A percentile compares a stretch with the other conserved stretches of the same genome.
Evolutionary conservation across 495 filamentous ascomycete genomes (phyloP).

Genomic region (Bacidia gigantensis): DNA sequence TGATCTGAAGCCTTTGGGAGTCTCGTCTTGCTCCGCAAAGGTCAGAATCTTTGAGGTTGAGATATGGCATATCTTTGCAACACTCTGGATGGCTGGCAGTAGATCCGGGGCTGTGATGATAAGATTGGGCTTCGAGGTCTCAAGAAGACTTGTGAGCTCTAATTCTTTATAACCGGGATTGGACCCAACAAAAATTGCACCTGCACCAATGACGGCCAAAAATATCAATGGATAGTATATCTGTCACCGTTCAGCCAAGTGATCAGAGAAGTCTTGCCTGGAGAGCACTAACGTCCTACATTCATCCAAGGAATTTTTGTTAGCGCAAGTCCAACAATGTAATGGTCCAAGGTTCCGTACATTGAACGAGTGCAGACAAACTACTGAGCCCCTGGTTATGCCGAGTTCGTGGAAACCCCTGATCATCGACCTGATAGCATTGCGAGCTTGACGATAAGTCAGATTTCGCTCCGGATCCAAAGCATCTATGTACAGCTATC

Average conservation of each 20-base stretch:
- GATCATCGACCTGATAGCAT: slow-evolving; percentile 31
- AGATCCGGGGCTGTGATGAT: slow-evolving; percentile 36
- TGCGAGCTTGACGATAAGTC: slow-evolving; percentile 35
- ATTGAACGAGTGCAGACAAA: slow-evolving; percentile 47
- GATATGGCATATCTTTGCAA: slow-evolving; percentile 30
- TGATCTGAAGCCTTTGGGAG: slow-evolving; percentile 24
- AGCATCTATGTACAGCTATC: slow-evolving; percentile 40
- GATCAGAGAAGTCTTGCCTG: too few species aligned
- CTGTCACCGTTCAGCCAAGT: not conserved
- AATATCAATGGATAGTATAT: slow-evolving; percentile 23
- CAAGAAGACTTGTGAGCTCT: slow-evolving; percentile 28
- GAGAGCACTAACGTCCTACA: too few species aligned
- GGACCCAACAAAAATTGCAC: slow-evolving; percentile 24
- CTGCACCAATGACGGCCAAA: slow-evolving; percentile 23
- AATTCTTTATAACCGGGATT: slow-evolving; percentile 27
- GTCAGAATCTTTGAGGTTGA: slow-evolving; percentile 27
- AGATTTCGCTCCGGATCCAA: slow-evolving; percentile 34
- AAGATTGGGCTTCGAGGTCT: slow-evolving; percentile 24
- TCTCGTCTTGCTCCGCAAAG: slow-evolving; percentile 28
- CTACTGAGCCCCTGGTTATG: slow-evolving; percentile 35
- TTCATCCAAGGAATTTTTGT: too few species aligned
- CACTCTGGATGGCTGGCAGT: slow-evolving; percentile 28
- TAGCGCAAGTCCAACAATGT: too few species aligned
- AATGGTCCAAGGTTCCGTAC: too few species aligned
- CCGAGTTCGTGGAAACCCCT: slow-evolving; percentile 38